phyloP scores from a whole-genome alignment of 139 green algal genomes.

The Chlamydomonas sphaeroides region DNA sequence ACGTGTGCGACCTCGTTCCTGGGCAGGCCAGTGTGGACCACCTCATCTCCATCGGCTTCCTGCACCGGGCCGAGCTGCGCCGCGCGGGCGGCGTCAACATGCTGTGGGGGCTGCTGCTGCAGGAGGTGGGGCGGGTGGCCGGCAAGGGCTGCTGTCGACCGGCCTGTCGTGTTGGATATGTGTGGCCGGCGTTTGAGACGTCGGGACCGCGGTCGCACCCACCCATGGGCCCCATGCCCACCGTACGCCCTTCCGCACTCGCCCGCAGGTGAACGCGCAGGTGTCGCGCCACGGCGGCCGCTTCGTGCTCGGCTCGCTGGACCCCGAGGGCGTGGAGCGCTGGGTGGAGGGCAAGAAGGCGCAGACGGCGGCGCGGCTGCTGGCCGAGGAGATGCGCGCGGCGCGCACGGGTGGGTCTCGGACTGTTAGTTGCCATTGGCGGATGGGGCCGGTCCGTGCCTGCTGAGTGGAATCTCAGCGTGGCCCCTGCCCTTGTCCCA shows the following conservation, averaged over 20 bases:
- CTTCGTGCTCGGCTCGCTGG: slow-evolving; percentile 50
- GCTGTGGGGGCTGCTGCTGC: slow-evolving; percentile 57
- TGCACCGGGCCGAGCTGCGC: slow-evolving; percentile 42
- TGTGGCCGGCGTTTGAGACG: no score
- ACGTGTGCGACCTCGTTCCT: no score
- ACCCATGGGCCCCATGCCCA: no score
- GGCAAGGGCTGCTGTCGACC: no score
- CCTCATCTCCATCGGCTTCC: slow-evolving; percentile 55
- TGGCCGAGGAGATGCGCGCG: slow-evolving; percentile 36
- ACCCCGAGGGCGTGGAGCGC: slow-evolving; percentile 48
- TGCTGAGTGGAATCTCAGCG: no score
- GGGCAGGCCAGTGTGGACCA: slow-evolving; percentile 50
- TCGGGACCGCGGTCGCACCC: no score
- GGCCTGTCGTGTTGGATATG: no score
- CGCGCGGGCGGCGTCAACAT: slow-evolving; percentile 52
- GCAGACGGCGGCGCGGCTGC: slow-evolving; percentile 19
- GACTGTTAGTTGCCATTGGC: background rate
- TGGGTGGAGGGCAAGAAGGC: slow-evolving; percentile 45
- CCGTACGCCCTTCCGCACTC: background rate
- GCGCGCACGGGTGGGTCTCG: slow-evolving; percentile 22
- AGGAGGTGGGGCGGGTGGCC: slow-evolving; percentile 26
- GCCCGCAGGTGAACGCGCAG: slow-evolving; percentile 37
- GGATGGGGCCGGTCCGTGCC: no score
- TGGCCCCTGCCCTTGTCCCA: no score
- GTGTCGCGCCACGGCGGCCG: slow-evolving; percentile 34